Percentiles rank a stretch among this genome's conserved stretches.
phyloP scores from a whole-genome alignment of 768 basidiomycete genomes.

The Coprinellus micaceus region DNA sequence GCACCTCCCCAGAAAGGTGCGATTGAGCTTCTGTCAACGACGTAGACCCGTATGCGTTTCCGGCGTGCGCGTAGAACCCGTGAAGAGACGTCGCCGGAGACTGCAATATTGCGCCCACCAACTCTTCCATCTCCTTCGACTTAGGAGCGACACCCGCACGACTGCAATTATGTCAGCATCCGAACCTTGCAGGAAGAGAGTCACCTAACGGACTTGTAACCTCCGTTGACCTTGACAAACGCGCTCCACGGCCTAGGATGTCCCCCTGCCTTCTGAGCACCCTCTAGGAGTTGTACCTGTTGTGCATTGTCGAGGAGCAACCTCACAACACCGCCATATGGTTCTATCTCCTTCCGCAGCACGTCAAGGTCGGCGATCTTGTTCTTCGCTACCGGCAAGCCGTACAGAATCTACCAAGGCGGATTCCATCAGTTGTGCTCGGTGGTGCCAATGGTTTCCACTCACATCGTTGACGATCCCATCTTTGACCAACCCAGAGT shows the following conservation, averaged over 20 bases:
- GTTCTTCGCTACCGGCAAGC: slow-evolving; percentile 65
- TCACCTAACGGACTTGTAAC: slow-evolving; percentile 55
- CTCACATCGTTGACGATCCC: slow-evolving; percentile 76
- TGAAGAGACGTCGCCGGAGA: slow-evolving; percentile 61
- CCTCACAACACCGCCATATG: slow-evolving; percentile 56
- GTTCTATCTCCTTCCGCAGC: slow-evolving; percentile 52
- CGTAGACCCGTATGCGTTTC: slow-evolving; percentile 73
- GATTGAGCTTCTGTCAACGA: slow-evolving; percentile 60
- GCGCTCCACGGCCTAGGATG: slow-evolving; percentile 58
- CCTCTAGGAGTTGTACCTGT: slow-evolving; percentile 63
- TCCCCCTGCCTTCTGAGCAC: slow-evolving; percentile 45
- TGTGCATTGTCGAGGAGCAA: slow-evolving; percentile 74
- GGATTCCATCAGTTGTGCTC: neutral
- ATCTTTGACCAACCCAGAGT: slow-evolving; percentile 64
- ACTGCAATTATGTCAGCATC: slow-evolving; percentile 35
- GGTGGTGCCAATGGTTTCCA: slow-evolving; percentile 2
- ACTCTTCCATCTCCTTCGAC: slow-evolving; percentile 49
- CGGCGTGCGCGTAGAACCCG: slow-evolving; percentile 83
- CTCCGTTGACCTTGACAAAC: slow-evolving; percentile 80
- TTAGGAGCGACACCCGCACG: slow-evolving; percentile 66
- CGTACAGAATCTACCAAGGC: slow-evolving; percentile 68
- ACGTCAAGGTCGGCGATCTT: slow-evolving; percentile 68
- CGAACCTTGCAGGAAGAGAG: neutral
- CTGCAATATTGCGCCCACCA: slow-evolving; percentile 49
- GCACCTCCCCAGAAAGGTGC: slow-evolving; percentile 67